Evolutionary conservation across 805 yeast genomes (phyloP), one percentile per base, ranked within the genome.

Genomic region (Kazachstania psychrophila): DNA sequence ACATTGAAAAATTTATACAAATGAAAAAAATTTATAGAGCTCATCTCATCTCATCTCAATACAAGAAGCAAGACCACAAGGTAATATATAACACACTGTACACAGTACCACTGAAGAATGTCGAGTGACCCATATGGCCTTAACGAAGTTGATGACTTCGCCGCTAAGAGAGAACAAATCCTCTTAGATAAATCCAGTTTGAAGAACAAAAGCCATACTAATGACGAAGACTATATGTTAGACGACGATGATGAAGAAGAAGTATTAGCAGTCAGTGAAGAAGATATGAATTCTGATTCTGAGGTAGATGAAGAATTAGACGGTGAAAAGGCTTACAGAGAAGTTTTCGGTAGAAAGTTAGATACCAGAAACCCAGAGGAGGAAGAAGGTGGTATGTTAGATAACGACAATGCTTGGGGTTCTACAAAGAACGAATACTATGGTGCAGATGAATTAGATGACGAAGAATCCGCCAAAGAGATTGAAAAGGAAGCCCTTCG

Each of bases 401-500:
- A 57, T 15, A 61, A 70, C 56, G 63, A 73, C 58, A 60, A 54
- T 32, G 67, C 64, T 0, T 68, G 73, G 73, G 73, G 73, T 56
- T 45, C 60, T 35, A 65, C 60, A 47, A 61, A 66, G 41, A 52
- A 54, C 24, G 64, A 64, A 34, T 66, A 65, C 62, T 46, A 84
- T 69, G 58, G 94, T 44, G 73, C 70, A n/a, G 73, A 56, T 53
- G 68, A 65, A 33, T 45, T 61, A 4, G 69, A 73, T 44, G 63
- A 83, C 45, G 89, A 79, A 23, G 94, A 77, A 37, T 78, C 76
- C 23, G 82, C 85, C 5, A 77, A 75, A 43, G 77, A 74, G 43
- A 78, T 87, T 61, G 92, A 89, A 40, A 77, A 75, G 48, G 96
- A 92, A 61, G 97, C 97, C 0, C 53, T 84, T 33, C 76, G 86